Conservation (phyloP, 352 stramenopile genomes). For the Pythium insidiosum region DNA sequence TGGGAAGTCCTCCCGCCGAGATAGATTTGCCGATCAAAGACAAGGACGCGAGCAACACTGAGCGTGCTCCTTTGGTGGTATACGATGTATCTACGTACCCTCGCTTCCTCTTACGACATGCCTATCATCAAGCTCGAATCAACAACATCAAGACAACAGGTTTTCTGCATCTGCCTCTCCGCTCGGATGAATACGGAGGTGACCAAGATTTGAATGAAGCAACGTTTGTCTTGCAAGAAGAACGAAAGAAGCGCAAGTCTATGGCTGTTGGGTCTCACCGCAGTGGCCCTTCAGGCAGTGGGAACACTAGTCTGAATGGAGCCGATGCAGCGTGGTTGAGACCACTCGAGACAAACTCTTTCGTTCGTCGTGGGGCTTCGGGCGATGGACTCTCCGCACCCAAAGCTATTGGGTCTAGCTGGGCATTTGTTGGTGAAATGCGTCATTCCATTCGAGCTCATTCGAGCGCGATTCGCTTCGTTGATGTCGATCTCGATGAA, state of each 20-base stretch:
- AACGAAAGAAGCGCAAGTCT: constrained; percentile 20
- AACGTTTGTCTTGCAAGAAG: constrained; percentile 39
- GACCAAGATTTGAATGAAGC: constrained; percentile 49
- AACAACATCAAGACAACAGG: constrained; percentile 51
- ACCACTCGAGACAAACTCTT: constrained; percentile 13
- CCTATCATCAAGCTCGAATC: constrained; percentile 43
- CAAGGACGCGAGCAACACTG: no score
- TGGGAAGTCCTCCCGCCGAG: no score
- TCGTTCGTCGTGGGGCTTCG: constrained; percentile 6
- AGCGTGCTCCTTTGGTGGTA: no score
- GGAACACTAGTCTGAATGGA: constrained; percentile 2
- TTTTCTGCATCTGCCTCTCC: constrained; percentile 45
- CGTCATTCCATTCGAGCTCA: constrained; percentile 52
- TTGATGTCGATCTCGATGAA: constrained; percentile 53
- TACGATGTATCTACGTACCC: no score
- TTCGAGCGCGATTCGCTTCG: constrained; percentile 42
- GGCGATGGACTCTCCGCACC: no score
- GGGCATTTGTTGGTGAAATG: constrained; percentile 32
- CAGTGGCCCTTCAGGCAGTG: no score
- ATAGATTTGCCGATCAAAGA: no score
- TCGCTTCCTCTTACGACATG: constrained; percentile 42
- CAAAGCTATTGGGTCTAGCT: constrained; percentile 14
- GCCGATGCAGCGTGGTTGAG: constrained; percentile 24
- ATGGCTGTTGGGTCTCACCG: background rate
- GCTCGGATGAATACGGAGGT: constrained; percentile 23